Evolutionary conservation across 306 rosid species (phyloP).

Genomic region (Sicyos edulis): DNA sequence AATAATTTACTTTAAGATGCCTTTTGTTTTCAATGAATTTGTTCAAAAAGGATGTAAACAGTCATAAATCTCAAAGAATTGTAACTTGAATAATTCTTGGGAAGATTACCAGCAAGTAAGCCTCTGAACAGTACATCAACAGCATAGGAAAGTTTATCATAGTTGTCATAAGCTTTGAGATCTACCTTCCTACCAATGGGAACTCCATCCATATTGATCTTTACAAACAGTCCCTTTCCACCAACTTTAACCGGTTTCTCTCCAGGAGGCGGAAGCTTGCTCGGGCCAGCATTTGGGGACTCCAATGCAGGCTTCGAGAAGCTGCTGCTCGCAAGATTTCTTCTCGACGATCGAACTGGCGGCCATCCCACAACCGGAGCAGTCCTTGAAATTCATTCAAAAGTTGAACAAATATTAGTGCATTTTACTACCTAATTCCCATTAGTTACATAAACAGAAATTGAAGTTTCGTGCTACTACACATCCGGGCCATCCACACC

Average conservation of each 20-base stretch:
- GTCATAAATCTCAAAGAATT: no score
- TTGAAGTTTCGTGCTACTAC: no score
- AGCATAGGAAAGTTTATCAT: conserved; percentile 65
- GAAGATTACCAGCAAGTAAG: conserved; percentile 60
- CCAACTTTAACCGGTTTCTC: conserved; percentile 28
- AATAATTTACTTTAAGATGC: background rate
- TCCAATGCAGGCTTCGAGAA: conserved; percentile 43
- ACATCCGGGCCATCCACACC: no score
- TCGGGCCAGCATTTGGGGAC: conserved; percentile 30
- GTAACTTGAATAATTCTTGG: background rate
- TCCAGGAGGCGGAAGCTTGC: conserved; percentile 25
- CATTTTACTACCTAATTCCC: background rate
- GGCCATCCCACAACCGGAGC: conserved; percentile 97
- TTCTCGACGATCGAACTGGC: conserved; percentile 80
- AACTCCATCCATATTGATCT: conserved; percentile 93
- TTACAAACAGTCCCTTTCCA: conserved; percentile 64
- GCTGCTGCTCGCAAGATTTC: conserved; percentile 59
- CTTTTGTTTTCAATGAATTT: background rate
- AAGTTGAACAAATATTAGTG: background rate
- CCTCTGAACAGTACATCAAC: conserved; percentile 75
- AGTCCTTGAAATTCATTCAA: conserved; percentile 35
- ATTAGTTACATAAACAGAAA: no score
- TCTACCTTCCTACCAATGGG: conserved; percentile 92
- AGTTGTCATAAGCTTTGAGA: conserved; percentile 65
- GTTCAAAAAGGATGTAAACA: no score